Evolutionary conservation across 2,329 filamentous ascomycete genomes (phyloP), one percentile per base, ranked within the genome.

Genomic region (Podosphaera fusca): DNA sequence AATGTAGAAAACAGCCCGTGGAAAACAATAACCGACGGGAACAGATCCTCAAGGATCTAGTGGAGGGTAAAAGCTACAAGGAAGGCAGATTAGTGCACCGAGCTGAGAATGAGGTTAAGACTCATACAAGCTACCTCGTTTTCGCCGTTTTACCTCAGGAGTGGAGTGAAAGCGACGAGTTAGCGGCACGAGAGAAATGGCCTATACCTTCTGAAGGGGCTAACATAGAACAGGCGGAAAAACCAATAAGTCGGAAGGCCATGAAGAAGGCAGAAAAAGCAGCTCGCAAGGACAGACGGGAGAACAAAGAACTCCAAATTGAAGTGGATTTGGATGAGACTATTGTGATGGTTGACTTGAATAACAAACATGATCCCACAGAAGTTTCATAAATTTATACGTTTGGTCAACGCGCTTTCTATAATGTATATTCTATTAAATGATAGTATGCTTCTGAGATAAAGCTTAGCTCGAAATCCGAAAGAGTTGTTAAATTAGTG

Each of bases 51-150:
- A 63, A 66, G 59, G 66, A 63, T 54, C 59, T 68, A 49, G 59
- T 68, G 51, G 67, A 68, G 58, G 68, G 69, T 51, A 80, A 85
- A 60, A 68, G 77, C 0, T 94, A 82, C 72, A 79, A 84, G 66
- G 79, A 89, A 60, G 92, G 92, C 0, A 78, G 80, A 34, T 66
- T 96, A 46, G 76, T 87, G 35, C 87, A 94, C 64, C 78, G 87
- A 31, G 81, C 85, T 0, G 92, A 98, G 71, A 73, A 81, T 0
- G 92, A 98, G 65, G 72, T 96, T 59, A 95, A 95, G 75, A 92
- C 86, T 6, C 92, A 98, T 70, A 98, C 92, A 0, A 92, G 85
- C n/a, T 98, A 98, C 68, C 76, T 98, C 3, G 85, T 94, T 3
- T 98, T 98, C 71, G 92, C 92, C 0, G 73, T 92, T 2, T 70